Conservation (phyloP, 257 asterid genomes). For the Nicotiana noctiflora region DNA sequence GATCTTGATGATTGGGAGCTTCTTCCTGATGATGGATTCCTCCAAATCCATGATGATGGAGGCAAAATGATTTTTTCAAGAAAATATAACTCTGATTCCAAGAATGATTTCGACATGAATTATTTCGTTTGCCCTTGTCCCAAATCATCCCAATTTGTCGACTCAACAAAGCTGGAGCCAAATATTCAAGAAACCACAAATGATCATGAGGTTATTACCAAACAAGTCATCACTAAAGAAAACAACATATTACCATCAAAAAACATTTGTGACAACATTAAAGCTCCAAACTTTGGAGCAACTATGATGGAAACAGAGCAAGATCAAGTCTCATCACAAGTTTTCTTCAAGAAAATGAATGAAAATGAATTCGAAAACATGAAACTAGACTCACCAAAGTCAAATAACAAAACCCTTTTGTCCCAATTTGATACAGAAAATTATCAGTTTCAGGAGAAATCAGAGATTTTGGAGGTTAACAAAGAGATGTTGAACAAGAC, state of each 20-base stretch:
- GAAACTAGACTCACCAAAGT: conserved; percentile 62
- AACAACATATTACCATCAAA: conserved; percentile 11
- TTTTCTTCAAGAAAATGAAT: conserved; percentile 67
- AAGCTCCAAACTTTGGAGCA: too few species aligned
- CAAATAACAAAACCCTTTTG: conserved; percentile 16
- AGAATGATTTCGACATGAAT: conserved; percentile 6
- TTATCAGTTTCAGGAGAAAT: conserved; percentile 33
- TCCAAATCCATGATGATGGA: conserved; percentile 50
- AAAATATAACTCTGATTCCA: conserved; percentile 11
- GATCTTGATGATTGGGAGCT: conserved; percentile 84
- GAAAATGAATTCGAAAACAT: conserved; percentile 70
- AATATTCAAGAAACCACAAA: neutral
- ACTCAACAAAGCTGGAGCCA: conserved; percentile 16
- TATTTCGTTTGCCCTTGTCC: conserved; percentile 10
- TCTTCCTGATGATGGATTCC: conserved; percentile 64
- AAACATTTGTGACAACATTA: neutral
- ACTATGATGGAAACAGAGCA: conserved; percentile 17
- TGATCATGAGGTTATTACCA: conserved; percentile 10
- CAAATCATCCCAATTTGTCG: conserved; percentile 27
- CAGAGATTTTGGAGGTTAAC: conserved; percentile 6
- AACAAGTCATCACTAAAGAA: neutral
- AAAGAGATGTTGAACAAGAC: too few species aligned
- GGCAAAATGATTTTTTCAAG: conserved; percentile 48
- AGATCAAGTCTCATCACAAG: conserved; percentile 37
- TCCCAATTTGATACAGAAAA: conserved; percentile 25